phyloP scores from a whole-genome alignment of 1,284 basidiomycete genomes.

The Sanghuangporus baumii region DNA sequence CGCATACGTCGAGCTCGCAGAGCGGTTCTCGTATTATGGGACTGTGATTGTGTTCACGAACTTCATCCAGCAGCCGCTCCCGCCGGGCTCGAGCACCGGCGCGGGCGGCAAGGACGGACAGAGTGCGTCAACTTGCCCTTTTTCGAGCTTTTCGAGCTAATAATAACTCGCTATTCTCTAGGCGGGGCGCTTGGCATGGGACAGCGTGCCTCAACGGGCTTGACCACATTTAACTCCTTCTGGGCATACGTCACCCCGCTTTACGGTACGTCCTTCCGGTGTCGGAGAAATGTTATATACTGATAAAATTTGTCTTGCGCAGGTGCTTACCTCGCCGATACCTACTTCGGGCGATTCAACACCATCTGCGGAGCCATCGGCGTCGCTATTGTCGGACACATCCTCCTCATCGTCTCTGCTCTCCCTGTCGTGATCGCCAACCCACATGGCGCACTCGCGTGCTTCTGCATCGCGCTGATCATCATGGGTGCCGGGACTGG shows the following conservation, averaged over 20 bases:
- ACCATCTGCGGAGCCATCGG: constrained; percentile 55
- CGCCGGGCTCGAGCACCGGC: constrained; percentile 61
- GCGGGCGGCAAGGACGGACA: constrained; percentile 49
- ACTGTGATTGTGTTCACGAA: constrained; percentile 64
- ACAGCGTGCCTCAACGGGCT: constrained; percentile 62
- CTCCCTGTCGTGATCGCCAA: constrained; percentile 67
- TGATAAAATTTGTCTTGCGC: background rate
- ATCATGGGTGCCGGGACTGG: constrained; percentile 71
- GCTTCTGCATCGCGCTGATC: constrained; percentile 62
- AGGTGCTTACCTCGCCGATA: constrained; percentile 65
- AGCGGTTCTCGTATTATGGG: constrained; percentile 76
- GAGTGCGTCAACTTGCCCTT: constrained; percentile 10
- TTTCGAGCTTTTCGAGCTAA: background rate
- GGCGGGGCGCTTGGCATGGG: constrained; percentile 64
- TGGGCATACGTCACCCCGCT: constrained; percentile 60
- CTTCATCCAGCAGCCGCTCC: constrained; percentile 68
- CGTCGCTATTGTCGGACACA: constrained; percentile 61
- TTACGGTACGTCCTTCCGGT: constrained; percentile 31
- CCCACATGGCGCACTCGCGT: constrained; percentile 47
- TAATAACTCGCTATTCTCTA: constrained; percentile 26
- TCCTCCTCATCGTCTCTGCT: constrained; percentile 68
- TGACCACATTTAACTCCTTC: constrained; percentile 60
- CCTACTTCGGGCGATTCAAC: constrained; percentile 70
- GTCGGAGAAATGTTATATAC: no score
- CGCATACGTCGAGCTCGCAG: constrained; percentile 64